These are phyloP conservation scores for Dictyophora rubrovolvata DNA, from an alignment of 768 basidiomycete genomes.

Conservation along the genomic window DNA sequence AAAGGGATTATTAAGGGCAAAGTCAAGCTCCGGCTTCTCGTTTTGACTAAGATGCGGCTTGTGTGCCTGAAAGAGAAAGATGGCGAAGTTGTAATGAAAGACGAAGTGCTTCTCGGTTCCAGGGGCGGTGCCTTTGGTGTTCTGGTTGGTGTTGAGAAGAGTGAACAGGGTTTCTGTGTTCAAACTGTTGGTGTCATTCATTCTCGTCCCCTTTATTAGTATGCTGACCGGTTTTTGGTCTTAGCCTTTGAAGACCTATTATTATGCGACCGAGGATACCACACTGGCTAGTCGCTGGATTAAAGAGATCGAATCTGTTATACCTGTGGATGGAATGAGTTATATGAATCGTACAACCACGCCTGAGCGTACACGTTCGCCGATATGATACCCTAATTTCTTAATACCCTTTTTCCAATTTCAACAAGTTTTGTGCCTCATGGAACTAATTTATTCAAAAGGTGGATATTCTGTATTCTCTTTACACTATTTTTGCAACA, in stretches of 20 bases:
- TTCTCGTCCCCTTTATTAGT: not conserved
- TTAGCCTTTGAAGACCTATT: conserved; percentile 36
- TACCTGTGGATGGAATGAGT: conserved; percentile 11
- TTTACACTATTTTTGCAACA: too few relatives aligned
- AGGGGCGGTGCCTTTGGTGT: conserved; percentile 22
- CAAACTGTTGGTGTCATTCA: conserved; percentile 39
- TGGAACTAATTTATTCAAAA: too few relatives aligned
- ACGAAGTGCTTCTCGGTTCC: conserved; percentile 27
- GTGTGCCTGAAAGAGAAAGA: conserved; percentile 45
- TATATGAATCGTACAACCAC: not conserved
- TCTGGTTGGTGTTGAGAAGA: conserved; percentile 3
- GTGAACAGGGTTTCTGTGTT: conserved; percentile 39
- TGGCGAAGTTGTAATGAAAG: conserved; percentile 13
- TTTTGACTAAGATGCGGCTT: conserved; percentile 47
- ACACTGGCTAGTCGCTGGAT: conserved; percentile 22
- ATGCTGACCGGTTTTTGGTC: not conserved
- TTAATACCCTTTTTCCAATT: too few relatives aligned
- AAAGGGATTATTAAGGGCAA: conserved; percentile 39
- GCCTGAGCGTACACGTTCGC: not conserved
- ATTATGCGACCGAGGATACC: conserved; percentile 18
- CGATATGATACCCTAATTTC: not conserved
- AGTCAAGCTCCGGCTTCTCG: conserved; percentile 42
- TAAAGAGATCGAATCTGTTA: conserved; percentile 21
- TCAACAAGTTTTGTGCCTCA: too few relatives aligned
- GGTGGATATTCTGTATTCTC: too few relatives aligned